Evolutionary conservation across 164 flowering plant genomes (phyloP).

Genomic region (Aristolochia fimbriata): DNA sequence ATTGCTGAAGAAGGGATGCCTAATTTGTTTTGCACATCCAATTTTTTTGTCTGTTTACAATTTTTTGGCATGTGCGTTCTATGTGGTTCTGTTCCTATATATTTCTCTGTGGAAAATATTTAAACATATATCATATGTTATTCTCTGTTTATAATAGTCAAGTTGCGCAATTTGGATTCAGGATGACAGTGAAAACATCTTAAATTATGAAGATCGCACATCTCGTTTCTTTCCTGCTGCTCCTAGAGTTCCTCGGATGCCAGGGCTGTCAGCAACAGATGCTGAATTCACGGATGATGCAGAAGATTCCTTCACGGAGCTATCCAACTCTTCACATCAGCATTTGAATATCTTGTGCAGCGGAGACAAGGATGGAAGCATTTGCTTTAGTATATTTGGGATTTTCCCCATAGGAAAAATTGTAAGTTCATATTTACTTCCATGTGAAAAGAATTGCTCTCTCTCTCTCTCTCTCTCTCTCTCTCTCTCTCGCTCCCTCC

Average conservation of each 20-base stretch:
- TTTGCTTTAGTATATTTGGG: slow-evolving; percentile 91
- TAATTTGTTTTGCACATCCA: too few species aligned
- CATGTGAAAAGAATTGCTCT: too few species aligned
- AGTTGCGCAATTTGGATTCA: slow-evolving; percentile 14
- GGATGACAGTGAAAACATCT: slow-evolving; percentile 32
- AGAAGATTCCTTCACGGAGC: slow-evolving; percentile 63
- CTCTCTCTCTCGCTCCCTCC: too few species aligned
- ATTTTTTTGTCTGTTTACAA: too few species aligned
- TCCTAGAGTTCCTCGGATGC: slow-evolving; percentile 77
- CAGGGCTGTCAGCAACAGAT: slow-evolving; percentile 79
- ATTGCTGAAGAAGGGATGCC: too few species aligned
- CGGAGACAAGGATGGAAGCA: slow-evolving; percentile 79
- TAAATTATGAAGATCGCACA: slow-evolving; percentile 76
- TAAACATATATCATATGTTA: too few species aligned
- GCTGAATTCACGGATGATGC: slow-evolving; percentile 61
- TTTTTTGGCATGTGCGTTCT: too few species aligned
- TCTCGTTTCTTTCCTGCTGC: slow-evolving; percentile 88
- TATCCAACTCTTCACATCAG: slow-evolving; percentile 66
- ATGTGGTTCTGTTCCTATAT: too few species aligned
- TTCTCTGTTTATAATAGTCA: not conserved
- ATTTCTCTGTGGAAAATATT: too few species aligned
- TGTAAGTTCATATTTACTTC: slow-evolving; percentile 39
- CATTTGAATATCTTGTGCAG: slow-evolving; percentile 79
- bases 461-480: not conserved
- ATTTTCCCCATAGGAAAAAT: slow-evolving; percentile 81